Base-by-base conservation (phyloP, 1,284 basidiomycete genomes). In the Mycosarcoma maydis region DNA sequence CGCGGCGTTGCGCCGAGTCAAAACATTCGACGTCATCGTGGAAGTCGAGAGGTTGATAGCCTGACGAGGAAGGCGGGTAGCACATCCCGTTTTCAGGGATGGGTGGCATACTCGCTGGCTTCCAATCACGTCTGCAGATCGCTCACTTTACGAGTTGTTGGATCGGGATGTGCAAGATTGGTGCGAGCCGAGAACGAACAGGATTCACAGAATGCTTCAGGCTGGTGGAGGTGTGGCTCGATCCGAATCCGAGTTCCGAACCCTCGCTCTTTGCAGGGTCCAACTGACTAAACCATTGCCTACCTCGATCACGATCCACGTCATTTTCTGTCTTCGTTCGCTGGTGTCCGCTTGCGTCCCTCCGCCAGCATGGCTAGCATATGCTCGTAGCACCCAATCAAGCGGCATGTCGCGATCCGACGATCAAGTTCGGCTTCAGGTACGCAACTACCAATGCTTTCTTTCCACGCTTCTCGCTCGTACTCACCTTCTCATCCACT, bases 61-160 rank as follows among this genome's bases (percentile, higher is more conserved):
- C 51, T 9, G 55, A 66, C 17, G 48, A 33, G 2, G 61, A 58
- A 7, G 62, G 55, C 29, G 62, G 62, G 23, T 66, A 66, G 14
- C 51, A 54, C 2, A 40, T 19, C 10, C 55, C 55, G 19, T 55
- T 45, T 2, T 20, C 11, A 1, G 62, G 62, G 6, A 66, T 40
- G 6, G 62, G 62, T 3, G 62, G 62, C 62, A 66, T 66, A 6
- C 16, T 50, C n/a, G 29, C 29, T n/a, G n/a, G n/a, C n/a, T n/a
- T n/a, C n/a, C n/a, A n/a, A n/a, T n/a, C n/a, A n/a, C n/a, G n/a
- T n/a, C n/a, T n/a, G n/a, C n/a, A n/a, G n/a, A n/a, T n/a, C n/a
- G n/a, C n/a, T n/a, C n/a, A n/a, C n/a, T n/a, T n/a, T n/a, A n/a
- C n/a, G n/a, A n/a, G n/a, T n/a, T n/a, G n/a, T n/a, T n/a, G n/a